These are phyloP conservation scores for Phytophthora gonapodyides DNA, from an alignment of 352 stramenopile species.

Conservation along the genomic window DNA sequence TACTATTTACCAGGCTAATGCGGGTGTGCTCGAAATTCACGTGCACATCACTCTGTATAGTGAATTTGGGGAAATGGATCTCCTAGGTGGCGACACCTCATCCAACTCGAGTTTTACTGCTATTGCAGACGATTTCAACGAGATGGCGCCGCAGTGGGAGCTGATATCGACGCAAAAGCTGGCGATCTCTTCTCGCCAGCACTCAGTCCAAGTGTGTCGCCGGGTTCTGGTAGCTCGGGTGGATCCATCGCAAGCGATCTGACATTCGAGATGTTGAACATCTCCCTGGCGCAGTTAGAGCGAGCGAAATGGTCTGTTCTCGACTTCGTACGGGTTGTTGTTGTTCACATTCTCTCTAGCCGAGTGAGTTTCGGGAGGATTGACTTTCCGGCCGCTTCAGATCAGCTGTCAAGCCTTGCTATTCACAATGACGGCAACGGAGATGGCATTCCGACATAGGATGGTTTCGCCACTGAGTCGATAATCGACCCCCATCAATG, in stretches of 20 bases:
- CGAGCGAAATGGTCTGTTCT: conserved; percentile 25
- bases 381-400: conserved; percentile 9
- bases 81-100: background rate
- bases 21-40: conserved; percentile 26
- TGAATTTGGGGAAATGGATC: conserved; percentile 1
- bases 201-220: background rate
- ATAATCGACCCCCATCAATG: conserved; percentile 24
- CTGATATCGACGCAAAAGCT: conserved; percentile 17
- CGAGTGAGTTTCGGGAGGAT: conserved; percentile 17
- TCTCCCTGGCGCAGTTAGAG: conserved; percentile 20
- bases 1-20: conserved; percentile 13
- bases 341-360: background rate
- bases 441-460: background rate
- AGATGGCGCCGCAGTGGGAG: conserved; percentile 17
- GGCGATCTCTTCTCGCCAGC: conserved; percentile 7
- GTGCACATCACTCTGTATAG: conserved; percentile 11
- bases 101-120: background rate
- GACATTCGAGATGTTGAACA: conserved; percentile 14
- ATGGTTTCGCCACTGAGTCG: conserved; percentile 6
- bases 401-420: background rate
- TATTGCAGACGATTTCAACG: conserved; percentile 11
- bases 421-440: conserved; percentile 15
- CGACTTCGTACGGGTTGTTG: conserved; percentile 9
- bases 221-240: background rate
- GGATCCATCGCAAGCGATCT: conserved; percentile 6